phyloP scores from a whole-genome alignment of 495 filamentous ascomycete genomes.

The Podospora appendiculata region DNA sequence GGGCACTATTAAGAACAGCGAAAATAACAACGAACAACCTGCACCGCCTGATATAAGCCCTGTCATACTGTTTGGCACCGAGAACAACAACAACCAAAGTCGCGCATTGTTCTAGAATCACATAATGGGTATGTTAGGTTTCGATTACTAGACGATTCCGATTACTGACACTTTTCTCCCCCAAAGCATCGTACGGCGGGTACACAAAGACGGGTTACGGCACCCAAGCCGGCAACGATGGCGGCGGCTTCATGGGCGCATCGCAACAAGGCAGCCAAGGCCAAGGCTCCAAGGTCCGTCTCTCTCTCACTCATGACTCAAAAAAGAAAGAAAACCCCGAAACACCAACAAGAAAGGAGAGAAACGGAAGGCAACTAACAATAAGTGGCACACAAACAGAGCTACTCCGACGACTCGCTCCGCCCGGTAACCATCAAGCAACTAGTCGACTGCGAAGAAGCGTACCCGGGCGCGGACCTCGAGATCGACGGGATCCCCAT shows the following conservation, averaged over 20 bases:
- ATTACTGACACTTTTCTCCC: not conserved
- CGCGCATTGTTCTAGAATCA: not conserved
- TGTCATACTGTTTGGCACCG: no score
- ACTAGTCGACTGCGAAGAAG: constrained; percentile 68
- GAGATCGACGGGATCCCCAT: constrained; percentile 66
- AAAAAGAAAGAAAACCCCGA: no score
- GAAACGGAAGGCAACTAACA: not conserved
- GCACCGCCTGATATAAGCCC: no score
- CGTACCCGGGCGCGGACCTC: constrained; percentile 63
- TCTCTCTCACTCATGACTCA: not conserved
- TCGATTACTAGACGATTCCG: not conserved
- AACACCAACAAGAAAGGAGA: no score
- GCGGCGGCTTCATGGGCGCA: constrained; percentile 37
- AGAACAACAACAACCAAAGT: no score
- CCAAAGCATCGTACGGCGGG: constrained; percentile 32
- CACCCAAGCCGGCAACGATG: constrained; percentile 32
- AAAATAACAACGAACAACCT: not conserved
- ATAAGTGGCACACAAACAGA: constrained; percentile 7
- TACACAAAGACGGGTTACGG: constrained; percentile 32
- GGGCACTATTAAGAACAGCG: not conserved
- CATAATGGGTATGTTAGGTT: constrained; percentile 11
- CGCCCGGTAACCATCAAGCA: constrained; percentile 94
- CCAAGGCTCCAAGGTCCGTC: constrained; percentile 15
- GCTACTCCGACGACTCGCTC: constrained; percentile 56
- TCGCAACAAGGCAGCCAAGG: constrained; percentile 38